Evolutionary conservation across 495 filamentous ascomycete genomes (phyloP), one percentile per base, ranked within the genome.

Genomic region (Alectoria sarmentosa): DNA sequence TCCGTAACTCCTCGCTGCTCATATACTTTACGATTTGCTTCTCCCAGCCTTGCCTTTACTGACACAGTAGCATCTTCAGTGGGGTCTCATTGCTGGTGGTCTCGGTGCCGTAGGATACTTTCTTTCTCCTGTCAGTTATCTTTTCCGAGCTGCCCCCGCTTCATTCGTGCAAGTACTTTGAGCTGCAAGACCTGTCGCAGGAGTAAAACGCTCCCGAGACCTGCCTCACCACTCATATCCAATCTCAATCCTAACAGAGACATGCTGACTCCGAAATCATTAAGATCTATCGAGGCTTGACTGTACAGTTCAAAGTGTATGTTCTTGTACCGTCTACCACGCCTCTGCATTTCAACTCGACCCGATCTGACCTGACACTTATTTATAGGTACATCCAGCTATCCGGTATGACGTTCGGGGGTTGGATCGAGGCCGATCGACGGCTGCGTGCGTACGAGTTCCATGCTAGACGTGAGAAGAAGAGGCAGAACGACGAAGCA

Each of bases 301-400:
- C 92, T 3, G 78, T 91, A 26, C 92, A 96, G 73, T 96, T 96
- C 76, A 96, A 96, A 78, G 85, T 92, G 79, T 90, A 82, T 67
- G 48, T 52, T 44, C 66, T 37, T 39, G 15, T 41, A 30, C 19
- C 54, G 60, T 36, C 30, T n/a, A 19, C 44, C 52, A 37, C 42
- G 61, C 49, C 9, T 32, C 41, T 19, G n/a, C 42, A n/a, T 26
- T 15, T 5, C 5, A 15, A 6, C 0, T 1, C 5, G 3, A 59
- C 37, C n/a, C 23, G 32, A 6, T 58, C 34, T 38, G 49, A 59
- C 23, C 60, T 58, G 36, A 68, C 57, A 58, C 19, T 52, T 34
- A 41, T 30, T 0, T 26, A 10, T 69, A 88, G 85, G 58, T 95
- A 91, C 69, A 76, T 96, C 36, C 91, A 96, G 72, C 90, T 96